Evolutionary conservation across 306 rosid genomes (phyloP), one percentile per base, ranked within the genome.

Genomic region (Boehmeria nivea): DNA sequence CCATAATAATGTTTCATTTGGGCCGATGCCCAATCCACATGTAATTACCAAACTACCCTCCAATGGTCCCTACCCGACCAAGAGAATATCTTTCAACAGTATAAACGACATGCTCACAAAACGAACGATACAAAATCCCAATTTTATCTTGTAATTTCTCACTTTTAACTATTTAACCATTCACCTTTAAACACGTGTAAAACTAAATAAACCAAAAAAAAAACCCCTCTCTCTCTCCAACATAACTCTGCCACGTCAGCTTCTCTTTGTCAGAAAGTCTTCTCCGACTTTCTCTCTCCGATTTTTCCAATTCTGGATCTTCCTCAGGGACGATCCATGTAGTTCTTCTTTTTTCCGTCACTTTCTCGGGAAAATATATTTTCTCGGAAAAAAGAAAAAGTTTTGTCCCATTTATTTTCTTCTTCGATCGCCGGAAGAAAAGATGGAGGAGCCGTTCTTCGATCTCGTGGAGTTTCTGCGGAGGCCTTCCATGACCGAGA

Each of bases 401-500:
- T n/a, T n/a, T n/a, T n/a, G n/a, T n/a, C n/a, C n/a, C n/a, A n/a
- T n/a, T n/a, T n/a, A 1, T 21, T 4, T 12, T 13, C 17, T n/a
- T 15, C 14, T 51, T 8, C 4, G 12, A 23, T 33, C 22, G 10
- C 13, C 34, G 28, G n/a, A 13, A 57, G n/a, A n/a, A n/a, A n/a
- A n/a, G n/a, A 83, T 83, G 99, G 99, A 76, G 68, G 95, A 85
- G 49, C 67, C 80, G 58, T 68, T 83, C 71, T 77, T 83, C 23
- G 96, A 87, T 64, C 55, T 93, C 12, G 66, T 73, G 54, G 99
- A 79, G 71, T 87, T 93, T 33, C 51, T 87, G 54, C 70, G 72
- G 75, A 85, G 71, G 68, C 99, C 99, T 43, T 72, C 95, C 24
- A 72, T 93, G 28, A 70, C 88, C 10, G 99, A 93, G 55, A 93